phyloP scores from a whole-genome alignment of 2,329 filamentous ascomycete genomes.

The Trichoderma afroharzianum region DNA sequence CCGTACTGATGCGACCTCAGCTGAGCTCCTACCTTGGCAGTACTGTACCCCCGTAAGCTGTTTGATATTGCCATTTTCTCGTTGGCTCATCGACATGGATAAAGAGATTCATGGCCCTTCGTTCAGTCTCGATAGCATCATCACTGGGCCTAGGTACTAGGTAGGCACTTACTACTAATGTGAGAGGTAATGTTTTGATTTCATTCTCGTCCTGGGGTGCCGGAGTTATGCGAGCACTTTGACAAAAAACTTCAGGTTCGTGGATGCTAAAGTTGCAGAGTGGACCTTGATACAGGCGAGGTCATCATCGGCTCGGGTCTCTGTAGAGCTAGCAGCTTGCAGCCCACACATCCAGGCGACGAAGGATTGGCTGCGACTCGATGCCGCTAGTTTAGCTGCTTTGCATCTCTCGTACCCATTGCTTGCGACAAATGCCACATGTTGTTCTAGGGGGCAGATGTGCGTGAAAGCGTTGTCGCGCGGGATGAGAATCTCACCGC shows the following conservation, averaged over 20 bases:
- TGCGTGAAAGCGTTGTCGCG: slow-evolving; percentile 5
- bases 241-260: background rate
- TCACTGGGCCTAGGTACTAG: background rate
- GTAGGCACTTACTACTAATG: background rate
- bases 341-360: background rate
- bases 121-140: background rate
- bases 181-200: background rate
- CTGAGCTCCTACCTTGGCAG: background rate
- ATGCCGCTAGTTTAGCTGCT: slow-evolving; percentile 10
- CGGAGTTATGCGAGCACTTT: background rate
- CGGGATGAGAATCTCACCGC: background rate
- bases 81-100: background rate
- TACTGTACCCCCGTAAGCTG: background rate
- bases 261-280: background rate
- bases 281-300: background rate
- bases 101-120: background rate
- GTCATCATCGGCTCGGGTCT: background rate
- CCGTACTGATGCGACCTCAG: background rate
- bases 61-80: background rate
- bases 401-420: background rate
- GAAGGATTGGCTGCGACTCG: background rate
- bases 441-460: slow-evolving; percentile 6
- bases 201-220: background rate
- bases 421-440: background rate
- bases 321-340: background rate